Conservation (phyloP, 768 basidiomycete genomes). For the Boletus rubescentipes region DNA sequence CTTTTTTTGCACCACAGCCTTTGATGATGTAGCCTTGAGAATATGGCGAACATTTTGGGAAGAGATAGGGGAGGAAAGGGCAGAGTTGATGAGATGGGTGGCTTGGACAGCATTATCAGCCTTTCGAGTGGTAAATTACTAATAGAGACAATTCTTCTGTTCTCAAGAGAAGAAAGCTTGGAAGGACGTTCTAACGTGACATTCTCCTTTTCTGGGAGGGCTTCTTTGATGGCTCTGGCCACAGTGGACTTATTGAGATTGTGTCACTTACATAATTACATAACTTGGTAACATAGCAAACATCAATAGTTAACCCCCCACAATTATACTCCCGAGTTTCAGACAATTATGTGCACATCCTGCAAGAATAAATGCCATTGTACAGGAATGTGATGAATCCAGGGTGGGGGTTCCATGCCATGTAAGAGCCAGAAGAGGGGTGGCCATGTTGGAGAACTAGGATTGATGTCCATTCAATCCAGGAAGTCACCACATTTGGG, state of each 20-base stretch:
- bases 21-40: not conserved
- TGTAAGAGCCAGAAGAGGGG: too few relatives aligned
- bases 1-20: not conserved
- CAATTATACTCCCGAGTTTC: too few relatives aligned
- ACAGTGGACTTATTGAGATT: not conserved
- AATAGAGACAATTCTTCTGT: not conserved
- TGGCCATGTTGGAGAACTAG: too few relatives aligned
- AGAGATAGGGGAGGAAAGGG: not conserved
- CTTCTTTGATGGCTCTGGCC: not conserved
- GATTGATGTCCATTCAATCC: too few relatives aligned
- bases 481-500: too few relatives aligned
- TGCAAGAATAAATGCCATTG: too few relatives aligned
- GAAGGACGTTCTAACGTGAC: not conserved
- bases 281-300: not conserved
- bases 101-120: not conserved
- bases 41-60: not conserved
- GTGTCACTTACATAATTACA: not conserved
- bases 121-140: not conserved
- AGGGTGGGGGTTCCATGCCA: too few relatives aligned
- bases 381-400: too few relatives aligned
- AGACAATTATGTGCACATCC: too few relatives aligned
- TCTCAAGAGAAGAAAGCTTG: not conserved
- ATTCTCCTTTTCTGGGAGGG: not conserved
- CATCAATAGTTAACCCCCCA: not conserved
- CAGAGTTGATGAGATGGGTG: not conserved